phyloP scores from a whole-genome alignment of 148 eudicot genomes.

The Chenopodium formosanum region DNA sequence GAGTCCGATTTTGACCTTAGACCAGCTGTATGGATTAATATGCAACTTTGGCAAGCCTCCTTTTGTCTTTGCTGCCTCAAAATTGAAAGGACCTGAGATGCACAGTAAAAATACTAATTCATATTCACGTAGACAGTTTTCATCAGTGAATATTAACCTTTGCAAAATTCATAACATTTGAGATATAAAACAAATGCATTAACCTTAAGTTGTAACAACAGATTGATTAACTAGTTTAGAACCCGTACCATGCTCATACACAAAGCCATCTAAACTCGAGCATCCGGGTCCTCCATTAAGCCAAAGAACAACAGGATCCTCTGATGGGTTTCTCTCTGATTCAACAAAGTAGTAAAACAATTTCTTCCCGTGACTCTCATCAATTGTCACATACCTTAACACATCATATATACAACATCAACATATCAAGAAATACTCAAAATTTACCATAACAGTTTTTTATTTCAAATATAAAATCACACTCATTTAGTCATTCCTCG shows the following conservation, averaged over 20 bases:
- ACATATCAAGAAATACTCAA: not conserved
- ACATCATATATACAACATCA: not conserved
- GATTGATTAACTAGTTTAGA: not conserved
- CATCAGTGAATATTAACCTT: not conserved
- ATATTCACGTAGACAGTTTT: not conserved
- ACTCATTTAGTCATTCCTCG: too few relatives aligned
- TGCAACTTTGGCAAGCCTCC: constrained; percentile 66
- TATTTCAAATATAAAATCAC: not conserved
- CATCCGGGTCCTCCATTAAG: constrained; percentile 62
- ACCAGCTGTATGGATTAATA: constrained; percentile 92
- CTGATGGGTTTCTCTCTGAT: constrained; percentile 42
- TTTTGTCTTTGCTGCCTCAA: constrained; percentile 52
- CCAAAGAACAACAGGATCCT: constrained; percentile 54
- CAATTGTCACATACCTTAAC: constrained; percentile 75
- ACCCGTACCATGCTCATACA: constrained; percentile 73
- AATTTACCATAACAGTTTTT: not conserved
- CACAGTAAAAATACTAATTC: not conserved
- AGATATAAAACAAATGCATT: too few relatives aligned
- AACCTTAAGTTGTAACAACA: not conserved
- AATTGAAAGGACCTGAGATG: constrained; percentile 83
- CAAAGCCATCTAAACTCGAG: constrained; percentile 54
- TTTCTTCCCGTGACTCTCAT: constrained; percentile 72
- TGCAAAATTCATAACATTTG: not conserved
- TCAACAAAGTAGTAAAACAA: constrained; percentile 62
- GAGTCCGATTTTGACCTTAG: constrained; percentile 49